Evolutionary conservation across 75 land plant genomes (phyloP), one percentile per base, ranked within the genome.

Genomic region (Pinus tabuliformis): DNA sequence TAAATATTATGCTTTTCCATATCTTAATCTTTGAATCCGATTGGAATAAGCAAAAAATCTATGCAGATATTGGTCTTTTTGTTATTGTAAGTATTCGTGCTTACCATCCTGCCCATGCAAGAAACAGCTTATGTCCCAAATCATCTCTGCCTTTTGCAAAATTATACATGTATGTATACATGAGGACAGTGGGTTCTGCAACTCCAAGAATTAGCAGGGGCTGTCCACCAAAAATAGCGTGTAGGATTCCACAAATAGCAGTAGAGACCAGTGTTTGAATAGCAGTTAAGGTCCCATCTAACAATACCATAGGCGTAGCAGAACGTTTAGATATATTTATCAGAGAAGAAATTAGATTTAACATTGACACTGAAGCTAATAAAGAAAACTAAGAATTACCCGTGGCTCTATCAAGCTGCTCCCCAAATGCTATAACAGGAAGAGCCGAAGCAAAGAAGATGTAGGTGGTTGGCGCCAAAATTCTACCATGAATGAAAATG

Each of bases 381-480:
- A 49, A 11, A 49, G 54, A 60, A 60, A 60, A 5, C 62, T 20
- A 1, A 60, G 6, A 60, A 7, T 1, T 60, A 93, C 98, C 89
- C 75, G 96, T 93, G 26, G 91, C 91, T 75, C 88, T 89, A 58
- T 86, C 85, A 21, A 95, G 83, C 78, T 95, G 98, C 79, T 95
- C 97, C 21, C 98, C 98, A 77, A 95, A 95, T 21, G 98, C 89
- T 59, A 95, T 91, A 11, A 95, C 98, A 58, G 98, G 98, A 78
- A 95, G 88, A 17, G 98, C 98, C 57, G 98, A 93, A 28, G 98
- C 98, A 79, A 95, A 95, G 78, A 95, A 93, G 57, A 95, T 95
- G 56, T 95, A 95, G 11, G 85, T 77, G 18, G 94, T 95, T 65
- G 98, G 97, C 30, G 94, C 98, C 73, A 95, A 83, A 62, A 95